These are phyloP conservation scores for Citrullus amarus DNA, from an alignment of 306 rosid genomes.

Conservation along the genomic window DNA sequence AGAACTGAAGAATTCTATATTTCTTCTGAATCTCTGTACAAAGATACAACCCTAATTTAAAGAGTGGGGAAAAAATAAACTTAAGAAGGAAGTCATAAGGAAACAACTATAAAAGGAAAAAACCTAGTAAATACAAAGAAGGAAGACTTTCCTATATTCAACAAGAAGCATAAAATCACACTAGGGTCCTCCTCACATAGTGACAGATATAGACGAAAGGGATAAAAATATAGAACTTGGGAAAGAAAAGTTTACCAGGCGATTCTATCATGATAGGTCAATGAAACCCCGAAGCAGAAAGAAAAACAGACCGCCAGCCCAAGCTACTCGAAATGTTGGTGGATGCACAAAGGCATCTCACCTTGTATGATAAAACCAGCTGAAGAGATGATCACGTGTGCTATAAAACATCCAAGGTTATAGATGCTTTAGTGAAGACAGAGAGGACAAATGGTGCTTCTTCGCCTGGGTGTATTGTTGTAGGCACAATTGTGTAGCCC, in stretches of 20 bases:
- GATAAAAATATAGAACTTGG: neutral
- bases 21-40: too few species aligned
- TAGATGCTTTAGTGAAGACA: slow-evolving; percentile 93
- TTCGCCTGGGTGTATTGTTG: slow-evolving; percentile 97
- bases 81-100: too few species aligned
- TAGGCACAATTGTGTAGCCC: slow-evolving; percentile 97
- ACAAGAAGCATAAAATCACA: neutral
- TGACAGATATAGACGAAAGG: neutral
- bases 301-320: slow-evolving; percentile 38
- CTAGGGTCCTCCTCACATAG: neutral
- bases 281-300: slow-evolving; percentile 19
- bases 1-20: too few species aligned
- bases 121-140: too few species aligned
- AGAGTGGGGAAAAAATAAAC: too few species aligned
- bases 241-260: neutral
- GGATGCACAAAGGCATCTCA: slow-evolving; percentile 9
- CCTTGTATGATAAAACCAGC: slow-evolving; percentile 19
- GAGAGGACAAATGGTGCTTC: slow-evolving; percentile 99
- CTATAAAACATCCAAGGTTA: slow-evolving; percentile 80
- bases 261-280: slow-evolving; percentile 15
- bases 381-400: slow-evolving; percentile 10
- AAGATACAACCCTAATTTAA: too few species aligned
- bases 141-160: neutral
- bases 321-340: slow-evolving; percentile 34
- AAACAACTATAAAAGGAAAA: neutral